Evolutionary conservation across 331 rosid species (phyloP).

Genomic region (Cucumis variabilis): DNA sequence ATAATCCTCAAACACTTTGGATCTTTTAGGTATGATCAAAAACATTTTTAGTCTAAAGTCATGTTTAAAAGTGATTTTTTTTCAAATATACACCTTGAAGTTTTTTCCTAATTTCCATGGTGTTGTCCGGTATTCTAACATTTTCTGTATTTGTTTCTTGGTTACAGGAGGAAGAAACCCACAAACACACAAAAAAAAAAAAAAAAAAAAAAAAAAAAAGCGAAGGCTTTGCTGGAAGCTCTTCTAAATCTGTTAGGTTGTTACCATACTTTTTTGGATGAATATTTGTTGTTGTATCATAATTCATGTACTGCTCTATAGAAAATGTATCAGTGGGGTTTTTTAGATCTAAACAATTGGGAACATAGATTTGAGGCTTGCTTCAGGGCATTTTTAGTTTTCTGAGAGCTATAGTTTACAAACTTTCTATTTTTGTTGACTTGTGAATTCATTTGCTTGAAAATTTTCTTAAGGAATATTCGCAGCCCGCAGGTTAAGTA

Average conservation of each 20-base stretch:
- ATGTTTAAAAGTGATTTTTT: too few relatives aligned
- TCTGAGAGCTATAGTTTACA: too few relatives aligned
- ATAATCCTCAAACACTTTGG: too few relatives aligned
- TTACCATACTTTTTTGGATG: not conserved
- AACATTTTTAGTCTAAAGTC: too few relatives aligned
- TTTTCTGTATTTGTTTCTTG: constrained; percentile 1
- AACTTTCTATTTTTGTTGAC: too few relatives aligned
- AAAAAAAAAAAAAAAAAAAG: not conserved
- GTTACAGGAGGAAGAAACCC: not conserved
- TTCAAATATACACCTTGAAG: too few relatives aligned
- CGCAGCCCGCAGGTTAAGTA: too few relatives aligned
- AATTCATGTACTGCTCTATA: not conserved
- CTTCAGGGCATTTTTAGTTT: not conserved
- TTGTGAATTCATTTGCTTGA: too few relatives aligned
- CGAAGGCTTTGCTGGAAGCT: not conserved
- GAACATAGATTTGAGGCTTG: not conserved
- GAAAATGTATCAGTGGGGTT: not conserved
- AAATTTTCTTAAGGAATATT: too few relatives aligned
- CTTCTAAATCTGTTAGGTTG: not conserved
- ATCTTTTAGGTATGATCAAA: too few relatives aligned
- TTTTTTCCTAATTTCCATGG: not conserved
- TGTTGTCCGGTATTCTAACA: not conserved
- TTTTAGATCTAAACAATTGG: not conserved
- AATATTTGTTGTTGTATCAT: not conserved
- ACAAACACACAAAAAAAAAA: not conserved